A percentile compares a stretch with the other conserved stretches of the same genome.
phyloP scores from a whole-genome alignment of 495 filamentous ascomycete genomes.

The Neurospora sp. region DNA sequence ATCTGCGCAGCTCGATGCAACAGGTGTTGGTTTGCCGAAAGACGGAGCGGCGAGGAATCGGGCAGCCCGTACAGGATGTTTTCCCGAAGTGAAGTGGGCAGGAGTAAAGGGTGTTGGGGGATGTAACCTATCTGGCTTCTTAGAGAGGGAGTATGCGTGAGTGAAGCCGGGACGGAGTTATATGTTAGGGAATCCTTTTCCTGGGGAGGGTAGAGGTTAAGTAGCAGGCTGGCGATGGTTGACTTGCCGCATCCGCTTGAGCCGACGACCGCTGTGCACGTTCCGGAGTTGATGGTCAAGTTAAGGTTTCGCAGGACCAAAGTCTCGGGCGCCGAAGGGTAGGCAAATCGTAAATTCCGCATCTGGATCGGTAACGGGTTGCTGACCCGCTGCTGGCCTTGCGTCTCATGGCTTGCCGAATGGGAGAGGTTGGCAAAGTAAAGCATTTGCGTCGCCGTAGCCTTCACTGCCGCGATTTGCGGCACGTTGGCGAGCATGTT shows the following conservation, averaged over 20 bases:
- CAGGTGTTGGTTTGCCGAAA: constrained; percentile 5
- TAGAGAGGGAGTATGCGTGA: constrained; percentile 30
- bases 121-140: constrained; percentile 28
- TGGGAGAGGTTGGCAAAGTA: constrained; percentile 49
- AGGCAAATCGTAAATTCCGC: constrained; percentile 52
- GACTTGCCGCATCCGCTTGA: constrained; percentile 82
- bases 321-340: constrained; percentile 46
- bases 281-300: constrained; percentile 47
- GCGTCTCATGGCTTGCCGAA: constrained; percentile 54
- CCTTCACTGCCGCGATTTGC: constrained; percentile 62
- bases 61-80: constrained; percentile 78
- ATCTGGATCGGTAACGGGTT: constrained; percentile 53
- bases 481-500: constrained; percentile 64
- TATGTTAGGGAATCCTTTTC: constrained; percentile 40
- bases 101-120: constrained; percentile 67
- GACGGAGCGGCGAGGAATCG: constrained; percentile 28
- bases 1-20: constrained; percentile 51
- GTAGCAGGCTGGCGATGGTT: constrained; percentile 67
- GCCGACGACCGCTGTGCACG: constrained; percentile 68
- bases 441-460: constrained; percentile 64
- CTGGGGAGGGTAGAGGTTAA: constrained; percentile 29
- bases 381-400: constrained; percentile 29
- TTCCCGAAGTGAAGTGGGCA: constrained; percentile 56
- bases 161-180: constrained; percentile 40
- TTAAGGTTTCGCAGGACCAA: constrained; percentile 50